Evolutionary conservation across 257 asterid species (phyloP).

Genomic region (Capsicum rhomboideum): DNA sequence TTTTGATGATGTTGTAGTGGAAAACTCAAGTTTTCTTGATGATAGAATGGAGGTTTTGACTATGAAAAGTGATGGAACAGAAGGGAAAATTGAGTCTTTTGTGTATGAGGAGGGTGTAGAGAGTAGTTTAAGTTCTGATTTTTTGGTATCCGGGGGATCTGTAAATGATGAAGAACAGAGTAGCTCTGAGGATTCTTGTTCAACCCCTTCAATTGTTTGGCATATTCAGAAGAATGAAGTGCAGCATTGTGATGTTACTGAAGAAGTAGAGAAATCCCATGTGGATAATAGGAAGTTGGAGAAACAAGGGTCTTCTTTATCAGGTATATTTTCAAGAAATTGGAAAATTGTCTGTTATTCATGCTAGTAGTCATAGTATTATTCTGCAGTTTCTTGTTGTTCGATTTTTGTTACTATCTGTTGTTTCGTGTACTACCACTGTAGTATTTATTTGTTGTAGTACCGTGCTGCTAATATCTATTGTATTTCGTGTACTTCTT

Average conservation of each 20-base stretch:
- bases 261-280: conserved; percentile 23
- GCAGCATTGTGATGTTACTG: conserved; percentile 16
- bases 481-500: background rate
- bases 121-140: conserved; percentile 45
- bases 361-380: background rate
- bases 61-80: conserved; percentile 9
- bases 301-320: conserved; percentile 42
- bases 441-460: background rate
- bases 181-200: conserved; percentile 38
- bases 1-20: conserved; percentile 39
- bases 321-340: conserved; percentile 34
- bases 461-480: background rate
- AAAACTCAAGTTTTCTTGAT: conserved; percentile 29
- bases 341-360: background rate
- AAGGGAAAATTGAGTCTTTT: conserved; percentile 25
- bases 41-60: conserved; percentile 26
- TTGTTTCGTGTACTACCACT: background rate
- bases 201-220: conserved; percentile 35
- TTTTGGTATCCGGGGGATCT: conserved; percentile 46
- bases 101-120: conserved; percentile 21
- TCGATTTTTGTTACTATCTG: background rate
- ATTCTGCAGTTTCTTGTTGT: background rate
- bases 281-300: conserved; percentile 32
- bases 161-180: conserved; percentile 31
- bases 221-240: conserved; percentile 20